Percentiles rank a stretch among this genome's conserved stretches.
Conservation (phyloP, 2,329 filamentous ascomycete genomes). For the Tolypocladium inflatum region DNA sequence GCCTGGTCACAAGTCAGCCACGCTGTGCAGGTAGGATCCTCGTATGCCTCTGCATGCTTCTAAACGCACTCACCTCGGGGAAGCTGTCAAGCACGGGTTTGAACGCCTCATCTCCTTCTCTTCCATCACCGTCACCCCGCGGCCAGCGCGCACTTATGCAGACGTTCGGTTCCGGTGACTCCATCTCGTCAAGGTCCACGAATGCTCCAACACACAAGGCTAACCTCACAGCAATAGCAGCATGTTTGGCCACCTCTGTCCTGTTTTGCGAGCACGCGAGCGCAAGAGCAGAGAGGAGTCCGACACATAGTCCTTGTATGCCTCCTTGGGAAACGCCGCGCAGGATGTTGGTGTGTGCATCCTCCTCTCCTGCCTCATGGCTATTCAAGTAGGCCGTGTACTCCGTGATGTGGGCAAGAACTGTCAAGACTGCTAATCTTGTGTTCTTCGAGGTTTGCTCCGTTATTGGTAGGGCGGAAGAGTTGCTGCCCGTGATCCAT, state of each 20-base stretch:
- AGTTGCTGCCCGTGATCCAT: background rate
- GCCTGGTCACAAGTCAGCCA: background rate
- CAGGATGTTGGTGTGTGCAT: background rate
- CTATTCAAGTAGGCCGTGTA: background rate
- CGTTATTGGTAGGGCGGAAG: background rate
- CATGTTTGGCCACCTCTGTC: background rate
- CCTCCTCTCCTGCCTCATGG: background rate
- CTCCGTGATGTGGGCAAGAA: background rate
- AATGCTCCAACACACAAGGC: background rate
- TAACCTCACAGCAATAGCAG: background rate
- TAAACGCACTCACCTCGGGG: background rate
- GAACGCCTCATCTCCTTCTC: background rate
- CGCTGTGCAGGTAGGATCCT: background rate
- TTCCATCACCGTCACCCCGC: background rate
- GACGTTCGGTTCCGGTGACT: background rate
- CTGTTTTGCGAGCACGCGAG: background rate
- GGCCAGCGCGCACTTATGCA: constrained; percentile 1
- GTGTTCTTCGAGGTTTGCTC: background rate
- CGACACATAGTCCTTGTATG: background rate
- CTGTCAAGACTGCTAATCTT: background rate
- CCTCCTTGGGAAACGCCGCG: background rate
- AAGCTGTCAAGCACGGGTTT: background rate
- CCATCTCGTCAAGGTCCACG: background rate
- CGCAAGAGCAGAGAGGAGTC: background rate
- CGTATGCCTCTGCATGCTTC: background rate